Percentiles rank a stretch among this genome's conserved stretches.
Evolutionary conservation across 1,284 basidiomycete genomes (phyloP).

Genomic region (Ustilago sp.): DNA sequence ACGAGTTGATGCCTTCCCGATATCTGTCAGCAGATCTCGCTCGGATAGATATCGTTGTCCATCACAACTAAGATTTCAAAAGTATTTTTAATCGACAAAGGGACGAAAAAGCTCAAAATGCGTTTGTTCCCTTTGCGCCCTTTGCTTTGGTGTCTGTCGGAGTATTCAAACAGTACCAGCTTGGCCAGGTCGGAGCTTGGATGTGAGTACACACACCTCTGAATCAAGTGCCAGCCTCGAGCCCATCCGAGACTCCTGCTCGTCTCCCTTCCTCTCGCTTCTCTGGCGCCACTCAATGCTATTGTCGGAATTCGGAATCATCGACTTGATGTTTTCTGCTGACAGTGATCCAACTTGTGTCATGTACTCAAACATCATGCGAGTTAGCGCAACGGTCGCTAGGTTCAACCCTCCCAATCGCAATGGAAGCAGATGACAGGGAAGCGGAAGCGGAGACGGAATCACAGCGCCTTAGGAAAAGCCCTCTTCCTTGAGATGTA

Average conservation of each 20-base stretch:
- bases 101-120: neutral
- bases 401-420: neutral
- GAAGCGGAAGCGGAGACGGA: neutral
- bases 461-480: neutral
- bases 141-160: conserved; percentile 4
- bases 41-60: neutral
- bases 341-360: neutral
- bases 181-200: conserved; percentile 10
- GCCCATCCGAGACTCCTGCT: conserved; percentile 2
- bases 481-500: neutral
- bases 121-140: neutral
- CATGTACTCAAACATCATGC: neutral
- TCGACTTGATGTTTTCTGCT: neutral
- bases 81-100: neutral
- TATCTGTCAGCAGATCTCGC: conserved; percentile 4
- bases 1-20: conserved; percentile 1
- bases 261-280: neutral
- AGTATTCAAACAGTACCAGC: neutral
- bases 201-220: neutral
- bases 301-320: neutral
- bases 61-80: neutral
- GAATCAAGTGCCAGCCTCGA: conserved; percentile 1
- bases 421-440: neutral
- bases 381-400: neutral
- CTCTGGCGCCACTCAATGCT: neutral